Percentiles rank a stretch among this genome's conserved stretches.
phyloP scores from a whole-genome alignment of 768 basidiomycete species.

The Termitomyces sp. region DNA sequence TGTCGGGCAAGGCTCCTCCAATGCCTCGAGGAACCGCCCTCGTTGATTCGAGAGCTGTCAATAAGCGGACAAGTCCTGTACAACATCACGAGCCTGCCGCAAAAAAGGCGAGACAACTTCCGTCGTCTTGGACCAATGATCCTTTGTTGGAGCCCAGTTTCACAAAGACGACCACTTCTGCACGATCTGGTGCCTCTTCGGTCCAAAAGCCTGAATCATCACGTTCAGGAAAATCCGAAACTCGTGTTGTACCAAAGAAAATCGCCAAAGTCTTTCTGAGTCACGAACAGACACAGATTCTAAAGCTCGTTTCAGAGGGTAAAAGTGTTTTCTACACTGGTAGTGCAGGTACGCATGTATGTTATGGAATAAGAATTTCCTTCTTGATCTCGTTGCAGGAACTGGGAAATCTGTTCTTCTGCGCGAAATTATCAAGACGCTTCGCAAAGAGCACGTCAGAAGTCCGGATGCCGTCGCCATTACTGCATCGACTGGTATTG shows the following conservation, averaged over 20 bases:
- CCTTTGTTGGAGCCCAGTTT: constrained; percentile 33
- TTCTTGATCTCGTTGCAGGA: constrained; percentile 41
- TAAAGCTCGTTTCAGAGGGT: constrained; percentile 70
- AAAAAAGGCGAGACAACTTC: constrained; percentile 59
- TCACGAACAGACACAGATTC: constrained; percentile 80
- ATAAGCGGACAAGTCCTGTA: constrained; percentile 35
- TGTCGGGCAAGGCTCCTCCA: constrained; percentile 26
- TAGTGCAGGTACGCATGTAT: constrained; percentile 70
- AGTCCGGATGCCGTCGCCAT: constrained; percentile 78
- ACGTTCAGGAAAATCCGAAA: constrained; percentile 6
- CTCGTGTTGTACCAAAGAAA: constrained; percentile 21
- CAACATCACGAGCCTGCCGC: constrained; percentile 23
- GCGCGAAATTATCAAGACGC: constrained; percentile 79
- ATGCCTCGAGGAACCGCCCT: constrained; percentile 22
- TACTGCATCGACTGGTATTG: constrained; percentile 89
- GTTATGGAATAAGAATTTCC: background rate
- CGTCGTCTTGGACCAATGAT: constrained; percentile 42
- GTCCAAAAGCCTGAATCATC: constrained; percentile 4
- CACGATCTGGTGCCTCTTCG: constrained; percentile 5
- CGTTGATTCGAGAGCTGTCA: constrained; percentile 24
- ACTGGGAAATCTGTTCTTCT: constrained; percentile 96
- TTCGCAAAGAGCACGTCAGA: constrained; percentile 53
- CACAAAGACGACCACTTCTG: constrained; percentile 14
- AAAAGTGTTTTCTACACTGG: constrained; percentile 94
- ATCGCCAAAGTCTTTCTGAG: constrained; percentile 61